A percentile compares a stretch with the other conserved stretches of the same genome.
These are phyloP conservation scores for Penicillium sp. DNA, from an alignment of 2,329 filamentous ascomycete genomes.

Conservation along the genomic window DNA sequence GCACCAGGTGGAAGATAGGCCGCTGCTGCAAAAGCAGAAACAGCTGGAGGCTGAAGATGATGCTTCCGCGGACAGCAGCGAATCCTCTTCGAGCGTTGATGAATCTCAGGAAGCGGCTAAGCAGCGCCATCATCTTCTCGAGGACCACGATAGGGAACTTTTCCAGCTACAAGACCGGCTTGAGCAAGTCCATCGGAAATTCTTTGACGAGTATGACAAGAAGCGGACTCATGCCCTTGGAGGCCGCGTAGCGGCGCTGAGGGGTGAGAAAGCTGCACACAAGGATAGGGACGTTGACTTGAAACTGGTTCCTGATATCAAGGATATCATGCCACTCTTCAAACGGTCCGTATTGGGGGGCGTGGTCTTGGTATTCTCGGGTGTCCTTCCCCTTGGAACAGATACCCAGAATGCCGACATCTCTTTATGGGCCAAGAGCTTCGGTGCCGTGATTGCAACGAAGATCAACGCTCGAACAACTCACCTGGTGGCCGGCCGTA, in stretches of 20 bases:
- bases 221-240: constrained; percentile 43
- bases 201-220: constrained; percentile 76
- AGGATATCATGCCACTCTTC: constrained; percentile 73
- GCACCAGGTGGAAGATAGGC: constrained; percentile 82
- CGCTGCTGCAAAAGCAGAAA: constrained; percentile 87
- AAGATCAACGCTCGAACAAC: constrained; percentile 47
- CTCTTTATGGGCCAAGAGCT: constrained; percentile 77
- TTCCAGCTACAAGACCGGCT: constrained; percentile 71
- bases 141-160: constrained; percentile 83
- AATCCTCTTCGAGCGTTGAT: constrained; percentile 40
- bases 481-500: constrained; percentile 52
- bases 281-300: constrained; percentile 48
- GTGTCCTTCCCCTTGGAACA: constrained; percentile 76
- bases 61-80: constrained; percentile 50
- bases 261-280: constrained; percentile 45
- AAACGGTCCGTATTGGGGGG: constrained; percentile 72
- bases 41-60: constrained; percentile 82
- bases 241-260: constrained; percentile 48
- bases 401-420: constrained; percentile 80
- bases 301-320: constrained; percentile 74
- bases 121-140: constrained; percentile 69
- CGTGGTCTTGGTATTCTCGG: constrained; percentile 79
- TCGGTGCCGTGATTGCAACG: constrained; percentile 62
- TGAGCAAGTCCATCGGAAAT: constrained; percentile 67
- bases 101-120: constrained; percentile 37